Percentiles rank a stretch among this genome's conserved stretches.
Evolutionary conservation across 805 yeast species (phyloP).

Genomic region (Sugiyamaella qingdaonensis): DNA sequence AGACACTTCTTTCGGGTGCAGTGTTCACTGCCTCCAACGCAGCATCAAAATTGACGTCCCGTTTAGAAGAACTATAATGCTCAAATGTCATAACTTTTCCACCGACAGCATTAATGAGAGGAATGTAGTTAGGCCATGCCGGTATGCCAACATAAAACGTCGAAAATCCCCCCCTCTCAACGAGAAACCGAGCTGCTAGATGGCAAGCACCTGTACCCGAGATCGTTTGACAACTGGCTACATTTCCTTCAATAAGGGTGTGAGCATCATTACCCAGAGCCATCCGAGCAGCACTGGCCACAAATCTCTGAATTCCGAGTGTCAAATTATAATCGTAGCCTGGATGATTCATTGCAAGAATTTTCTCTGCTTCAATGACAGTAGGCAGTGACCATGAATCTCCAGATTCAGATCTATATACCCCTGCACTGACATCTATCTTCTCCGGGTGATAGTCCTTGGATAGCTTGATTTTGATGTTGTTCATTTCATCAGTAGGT

Average conservation of each 20-base stretch:
- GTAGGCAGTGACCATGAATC: slow-evolving; percentile 68
- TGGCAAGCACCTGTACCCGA: slow-evolving; percentile 91
- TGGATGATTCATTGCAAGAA: slow-evolving; percentile 55
- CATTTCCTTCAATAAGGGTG: slow-evolving; percentile 47
- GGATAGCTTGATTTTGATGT: background rate
- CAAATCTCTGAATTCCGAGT: slow-evolving; percentile 63
- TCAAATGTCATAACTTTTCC: slow-evolving; percentile 65
- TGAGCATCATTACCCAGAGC: slow-evolving; percentile 62
- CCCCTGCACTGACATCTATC: slow-evolving; percentile 83
- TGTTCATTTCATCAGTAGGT: background rate
- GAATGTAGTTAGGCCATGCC: slow-evolving; percentile 94
- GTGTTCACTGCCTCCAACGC: slow-evolving; percentile 54
- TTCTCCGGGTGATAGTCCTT: slow-evolving; percentile 33
- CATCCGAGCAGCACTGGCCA: slow-evolving; percentile 58
- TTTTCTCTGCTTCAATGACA: slow-evolving; percentile 61
- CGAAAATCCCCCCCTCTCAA: slow-evolving; percentile 29
- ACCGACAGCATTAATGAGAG: slow-evolving; percentile 69
- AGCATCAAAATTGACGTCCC: slow-evolving; percentile 66
- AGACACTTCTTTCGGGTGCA: slow-evolving; percentile 73
- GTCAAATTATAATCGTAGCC: slow-evolving; percentile 83
- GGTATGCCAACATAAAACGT: slow-evolving; percentile 73
- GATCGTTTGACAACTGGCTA: slow-evolving; percentile 64
- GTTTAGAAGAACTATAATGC: slow-evolving; percentile 73
- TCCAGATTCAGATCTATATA: slow-evolving; percentile 62
- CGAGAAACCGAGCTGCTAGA: slow-evolving; percentile 64